Evolutionary conservation across 257 asterid species (phyloP).

Genomic region (Buddleja alternifolia): DNA sequence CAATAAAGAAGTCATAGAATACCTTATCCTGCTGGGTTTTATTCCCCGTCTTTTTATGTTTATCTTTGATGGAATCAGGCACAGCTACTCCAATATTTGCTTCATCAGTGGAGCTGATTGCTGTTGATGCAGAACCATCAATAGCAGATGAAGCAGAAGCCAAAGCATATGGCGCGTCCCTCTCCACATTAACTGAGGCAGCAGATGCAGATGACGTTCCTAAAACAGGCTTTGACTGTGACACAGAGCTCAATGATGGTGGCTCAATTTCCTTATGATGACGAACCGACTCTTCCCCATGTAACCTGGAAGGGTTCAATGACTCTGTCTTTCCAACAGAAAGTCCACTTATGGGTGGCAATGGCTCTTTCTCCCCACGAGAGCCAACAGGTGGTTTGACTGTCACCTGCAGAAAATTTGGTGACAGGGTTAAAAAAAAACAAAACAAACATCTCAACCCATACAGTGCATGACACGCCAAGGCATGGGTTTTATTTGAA

Average conservation of each 20-base stretch:
- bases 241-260: conserved; percentile 37
- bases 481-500: background rate
- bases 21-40: conserved; percentile 53
- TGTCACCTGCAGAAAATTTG: conserved; percentile 52
- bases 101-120: conserved; percentile 33
- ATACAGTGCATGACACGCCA: background rate
- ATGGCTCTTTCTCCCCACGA: conserved; percentile 53
- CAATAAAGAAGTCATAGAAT: conserved; percentile 29
- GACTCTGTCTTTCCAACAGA: conserved; percentile 49
- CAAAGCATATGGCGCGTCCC: conserved; percentile 26
- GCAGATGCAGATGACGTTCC: conserved; percentile 38
- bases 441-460: conserved; percentile 8
- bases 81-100: conserved; percentile 27
- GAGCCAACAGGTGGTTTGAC: conserved; percentile 62
- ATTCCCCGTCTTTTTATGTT: conserved; percentile 37
- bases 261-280: conserved; percentile 45
- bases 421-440: conserved; percentile 1
- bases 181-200: conserved; percentile 34
- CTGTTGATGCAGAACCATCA: conserved; percentile 36
- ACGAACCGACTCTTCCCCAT: conserved; percentile 34
- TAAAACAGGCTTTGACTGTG: conserved; percentile 46
- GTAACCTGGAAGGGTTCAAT: conserved; percentile 41
- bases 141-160: conserved; percentile 32
- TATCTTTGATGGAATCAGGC: conserved; percentile 38
- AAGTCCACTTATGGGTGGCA: conserved; percentile 44